Evolutionary conservation across 148 eudicot species (phyloP).

Genomic region (Mesembryanthemum crystallinum): DNA sequence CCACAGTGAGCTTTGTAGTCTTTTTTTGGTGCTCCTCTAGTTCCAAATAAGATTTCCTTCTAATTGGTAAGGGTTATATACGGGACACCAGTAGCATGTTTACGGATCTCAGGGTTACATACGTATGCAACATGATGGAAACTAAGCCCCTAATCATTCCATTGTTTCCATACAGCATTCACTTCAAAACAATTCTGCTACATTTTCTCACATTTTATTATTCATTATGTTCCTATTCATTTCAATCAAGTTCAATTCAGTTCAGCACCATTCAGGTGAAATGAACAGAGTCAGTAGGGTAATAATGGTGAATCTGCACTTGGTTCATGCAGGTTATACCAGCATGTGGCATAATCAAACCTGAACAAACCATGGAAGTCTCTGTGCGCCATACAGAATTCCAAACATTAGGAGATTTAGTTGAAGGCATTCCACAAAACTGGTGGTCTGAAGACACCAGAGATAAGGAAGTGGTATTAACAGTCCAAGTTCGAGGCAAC

Average conservation of each 20-base stretch:
- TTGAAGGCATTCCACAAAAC: constrained; percentile 65
- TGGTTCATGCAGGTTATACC: constrained; percentile 59
- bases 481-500: constrained; percentile 48
- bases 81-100: too few relatives aligned
- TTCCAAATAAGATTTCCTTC: background rate
- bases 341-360: constrained; percentile 63
- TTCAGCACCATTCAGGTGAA: too few relatives aligned
- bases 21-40: too few relatives aligned
- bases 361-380: constrained; percentile 67
- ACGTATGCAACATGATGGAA: background rate
- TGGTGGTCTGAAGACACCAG: constrained; percentile 84
- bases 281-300: too few relatives aligned
- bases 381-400: constrained; percentile 63
- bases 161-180: too few relatives aligned
- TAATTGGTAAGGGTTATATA: background rate
- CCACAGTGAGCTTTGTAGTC: background rate
- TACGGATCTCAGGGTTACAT: background rate
- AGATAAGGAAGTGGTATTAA: constrained; percentile 61
- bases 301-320: background rate
- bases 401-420: constrained; percentile 57
- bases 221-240: too few relatives aligned
- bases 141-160: too few relatives aligned
- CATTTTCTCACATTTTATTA: too few relatives aligned
- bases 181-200: too few relatives aligned
- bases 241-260: too few relatives aligned